Evolutionary conservation across 2,329 filamentous ascomycete genomes (phyloP).

Genomic region (Phymatotrichopsis omnivora): DNA sequence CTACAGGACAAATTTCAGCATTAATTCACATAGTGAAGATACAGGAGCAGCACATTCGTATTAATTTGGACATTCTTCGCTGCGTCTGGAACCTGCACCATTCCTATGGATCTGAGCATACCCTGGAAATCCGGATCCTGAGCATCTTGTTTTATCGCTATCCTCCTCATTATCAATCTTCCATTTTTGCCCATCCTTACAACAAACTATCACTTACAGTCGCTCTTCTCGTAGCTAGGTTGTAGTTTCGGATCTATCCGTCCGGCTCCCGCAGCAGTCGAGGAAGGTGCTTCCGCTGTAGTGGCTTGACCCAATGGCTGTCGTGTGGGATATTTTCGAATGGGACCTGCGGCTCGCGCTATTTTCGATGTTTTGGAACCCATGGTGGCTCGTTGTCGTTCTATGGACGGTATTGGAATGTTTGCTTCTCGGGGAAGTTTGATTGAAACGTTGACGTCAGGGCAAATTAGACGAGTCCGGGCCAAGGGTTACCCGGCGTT

Average conservation of each 20-base stretch:
- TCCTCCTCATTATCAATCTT: conserved; percentile 1
- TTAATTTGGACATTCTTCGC: conserved; percentile 11
- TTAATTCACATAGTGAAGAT: too few relatives aligned
- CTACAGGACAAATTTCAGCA: conserved; percentile 8
- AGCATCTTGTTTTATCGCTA: conserved; percentile 22
- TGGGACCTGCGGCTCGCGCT: conserved; percentile 2
- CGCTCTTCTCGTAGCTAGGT: conserved; percentile 11
- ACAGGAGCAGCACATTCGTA: conserved; percentile 9
- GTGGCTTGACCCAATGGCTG: not conserved
- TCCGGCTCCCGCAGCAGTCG: conserved; percentile 2
- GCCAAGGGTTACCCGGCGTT: too few relatives aligned
- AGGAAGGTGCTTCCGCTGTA: conserved; percentile 1
- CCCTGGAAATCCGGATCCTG: conserved; percentile 25
- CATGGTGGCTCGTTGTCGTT: conserved; percentile 15
- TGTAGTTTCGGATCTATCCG: conserved; percentile 7
- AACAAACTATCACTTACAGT: conserved; percentile 6
- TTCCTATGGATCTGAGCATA: conserved; percentile 23
- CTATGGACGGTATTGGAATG: too few relatives aligned
- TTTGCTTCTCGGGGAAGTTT: too few relatives aligned
- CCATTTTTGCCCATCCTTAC: not conserved
- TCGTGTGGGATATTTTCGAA: conserved; percentile 19
- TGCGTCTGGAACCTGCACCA: conserved; percentile 17
- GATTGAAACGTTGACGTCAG: too few relatives aligned
- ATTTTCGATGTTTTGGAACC: conserved; percentile 23
- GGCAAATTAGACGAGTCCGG: too few relatives aligned